Evolutionary conservation across 768 basidiomycete genomes (phyloP).

Genomic region (Ramaria sp.): DNA sequence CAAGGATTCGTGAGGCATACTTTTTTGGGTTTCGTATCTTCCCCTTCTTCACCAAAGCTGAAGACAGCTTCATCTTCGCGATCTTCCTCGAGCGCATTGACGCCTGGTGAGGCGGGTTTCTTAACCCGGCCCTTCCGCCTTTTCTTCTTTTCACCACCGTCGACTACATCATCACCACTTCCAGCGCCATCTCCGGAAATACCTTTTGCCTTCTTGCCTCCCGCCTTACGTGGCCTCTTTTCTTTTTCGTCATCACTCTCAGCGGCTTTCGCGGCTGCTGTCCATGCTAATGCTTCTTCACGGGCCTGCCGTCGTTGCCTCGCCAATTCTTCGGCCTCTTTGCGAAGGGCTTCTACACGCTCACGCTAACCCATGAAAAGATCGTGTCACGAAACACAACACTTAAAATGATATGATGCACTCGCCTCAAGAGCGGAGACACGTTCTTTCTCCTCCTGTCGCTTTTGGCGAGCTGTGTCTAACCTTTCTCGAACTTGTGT

Average conservation of each 20-base stretch:
- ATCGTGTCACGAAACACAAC: constrained; percentile 5
- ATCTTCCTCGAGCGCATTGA: constrained; percentile 35
- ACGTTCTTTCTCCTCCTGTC: constrained; percentile 70
- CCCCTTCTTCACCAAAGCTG: constrained; percentile 56
- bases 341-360: constrained; percentile 51
- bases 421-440: constrained; percentile 57
- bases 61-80: constrained; percentile 58
- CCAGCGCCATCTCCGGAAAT: constrained; percentile 31
- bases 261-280: constrained; percentile 48
- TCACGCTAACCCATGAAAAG: constrained; percentile 31
- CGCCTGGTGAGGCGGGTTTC: constrained; percentile 28
- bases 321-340: constrained; percentile 67
- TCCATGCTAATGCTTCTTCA: constrained; percentile 76
- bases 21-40: constrained; percentile 59
- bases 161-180: constrained; percentile 18
- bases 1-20: constrained; percentile 23
- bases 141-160: constrained; percentile 51
- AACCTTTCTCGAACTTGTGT: constrained; percentile 59
- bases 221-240: constrained; percentile 36
- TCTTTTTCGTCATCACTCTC: constrained; percentile 66
- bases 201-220: constrained; percentile 41
- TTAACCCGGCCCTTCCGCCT: constrained; percentile 60
- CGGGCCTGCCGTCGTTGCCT: constrained; percentile 65
- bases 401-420: constrained; percentile 8
- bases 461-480: constrained; percentile 61